Evolutionary conservation across 2,329 filamentous ascomycete species (phyloP), one percentile per base, ranked within the genome.

Genomic region (Calcarisporium arbuscula): DNA sequence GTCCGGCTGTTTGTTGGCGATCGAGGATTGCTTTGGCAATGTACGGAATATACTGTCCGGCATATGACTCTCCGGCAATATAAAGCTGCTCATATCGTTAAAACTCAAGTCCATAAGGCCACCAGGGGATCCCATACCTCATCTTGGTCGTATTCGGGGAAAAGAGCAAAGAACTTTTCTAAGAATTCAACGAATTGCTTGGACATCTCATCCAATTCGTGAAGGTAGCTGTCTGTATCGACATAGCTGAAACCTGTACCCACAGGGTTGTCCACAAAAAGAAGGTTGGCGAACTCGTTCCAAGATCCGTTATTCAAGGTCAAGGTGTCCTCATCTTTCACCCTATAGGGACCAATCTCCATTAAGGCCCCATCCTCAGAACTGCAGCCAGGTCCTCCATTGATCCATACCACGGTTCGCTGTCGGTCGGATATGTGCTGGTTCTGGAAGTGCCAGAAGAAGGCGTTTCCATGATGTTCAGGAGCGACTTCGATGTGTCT

Each of bases 361-460:
- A 96, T 96, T 68, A 96, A 62, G 3, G 87, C 88, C 47, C 90
- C 92, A 58, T 98, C 94, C 72, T 95, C 89, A 19, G 90, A 96
- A 60, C 88, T 95, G 62, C 92, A 98, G 19, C 94, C 92, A 2
- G 92, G 92, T 1, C 92, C 94, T 35, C 92, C 94, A 56, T 98
- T 98, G 38, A 98, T 66, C 92, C 94, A 98, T 52, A 98, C 80
- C 9, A 98, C 84, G 4, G 89, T 95, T 38, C 92, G 78, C 58
- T 92, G 85, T 49, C 75, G 78, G 56, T 96, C 85, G 38, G 88
- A 90, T 47, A 98, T 95, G 59, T 98, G 92, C 48, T 85, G 77
- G 57, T 96, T 96, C 57, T 95, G 80, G 57, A 85, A 95, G 54
- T 95, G 86, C 92, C 92, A 98, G 70, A 98, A 98, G 70, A 96